Conservation (phyloP, 2,329 filamentous ascomycete species). For the Colletotrichum costaricense region DNA sequence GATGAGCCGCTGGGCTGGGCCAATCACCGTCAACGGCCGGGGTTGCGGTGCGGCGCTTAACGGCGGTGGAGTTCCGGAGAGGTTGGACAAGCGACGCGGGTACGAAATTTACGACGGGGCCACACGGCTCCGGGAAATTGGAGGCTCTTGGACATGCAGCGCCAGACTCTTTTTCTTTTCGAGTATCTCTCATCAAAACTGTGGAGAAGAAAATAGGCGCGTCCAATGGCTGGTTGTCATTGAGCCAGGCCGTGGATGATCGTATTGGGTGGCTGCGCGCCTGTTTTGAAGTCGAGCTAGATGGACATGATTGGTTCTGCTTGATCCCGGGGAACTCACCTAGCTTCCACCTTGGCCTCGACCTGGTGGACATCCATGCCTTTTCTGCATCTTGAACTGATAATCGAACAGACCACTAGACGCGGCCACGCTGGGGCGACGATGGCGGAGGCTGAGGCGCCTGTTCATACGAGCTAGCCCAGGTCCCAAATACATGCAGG, state of each 20-base stretch:
- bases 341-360: background rate
- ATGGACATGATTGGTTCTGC: slow-evolving; percentile 32
- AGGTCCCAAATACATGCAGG: background rate
- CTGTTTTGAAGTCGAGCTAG: slow-evolving; percentile 2
- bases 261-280: slow-evolving; percentile 8
- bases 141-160: background rate
- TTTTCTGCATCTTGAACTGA: background rate
- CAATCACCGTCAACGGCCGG: slow-evolving; percentile 27
- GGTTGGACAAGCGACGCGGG: slow-evolving; percentile 33
- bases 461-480: slow-evolving; percentile 22
- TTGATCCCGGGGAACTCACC: slow-evolving; percentile 1
- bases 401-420: background rate
- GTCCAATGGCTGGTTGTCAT: slow-evolving; percentile 3
- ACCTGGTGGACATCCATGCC: background rate
- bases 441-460: slow-evolving; percentile 32
- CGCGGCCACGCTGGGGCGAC: background rate
- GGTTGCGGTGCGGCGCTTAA: slow-evolving; percentile 26
- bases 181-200: background rate
- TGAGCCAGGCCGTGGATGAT: too few species aligned
- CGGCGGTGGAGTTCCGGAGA: slow-evolving; percentile 15
- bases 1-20: slow-evolving; percentile 31
- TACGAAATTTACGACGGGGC: background rate
- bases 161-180: background rate
- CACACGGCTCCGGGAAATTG: slow-evolving; percentile 2
- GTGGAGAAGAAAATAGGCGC: slow-evolving; percentile 11